A percentile compares a stretch with the other conserved stretches of the same genome.
phyloP scores from a whole-genome alignment of 2,329 filamentous ascomycete species.

The Calonectria henricotiae region DNA sequence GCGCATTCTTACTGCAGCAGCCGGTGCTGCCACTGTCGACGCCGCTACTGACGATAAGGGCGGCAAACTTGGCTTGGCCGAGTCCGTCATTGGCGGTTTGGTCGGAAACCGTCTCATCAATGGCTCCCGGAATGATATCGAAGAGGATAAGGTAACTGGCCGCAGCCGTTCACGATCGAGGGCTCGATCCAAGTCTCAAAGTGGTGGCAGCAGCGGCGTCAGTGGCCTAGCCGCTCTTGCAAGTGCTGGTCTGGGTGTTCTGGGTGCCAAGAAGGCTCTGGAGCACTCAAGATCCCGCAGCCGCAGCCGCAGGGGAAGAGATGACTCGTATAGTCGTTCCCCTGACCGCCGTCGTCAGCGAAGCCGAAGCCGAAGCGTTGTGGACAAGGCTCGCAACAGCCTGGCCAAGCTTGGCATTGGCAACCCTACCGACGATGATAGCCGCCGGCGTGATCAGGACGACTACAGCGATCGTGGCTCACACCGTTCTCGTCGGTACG shows the following conservation, averaged over 20 bases:
- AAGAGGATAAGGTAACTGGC: slow-evolving; percentile 72
- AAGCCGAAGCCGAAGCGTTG: slow-evolving; percentile 77
- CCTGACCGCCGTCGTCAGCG: slow-evolving; percentile 64
- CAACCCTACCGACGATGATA: slow-evolving; percentile 62
- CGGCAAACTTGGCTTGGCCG: slow-evolving; percentile 87
- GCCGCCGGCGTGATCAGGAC: slow-evolving; percentile 62
- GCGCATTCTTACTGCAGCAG: slow-evolving; percentile 90
- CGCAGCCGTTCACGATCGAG: slow-evolving; percentile 81
- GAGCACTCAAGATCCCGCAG: slow-evolving; percentile 71
- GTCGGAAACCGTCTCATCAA: slow-evolving; percentile 90
- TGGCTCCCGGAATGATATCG: slow-evolving; percentile 79
- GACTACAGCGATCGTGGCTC: slow-evolving; percentile 64
- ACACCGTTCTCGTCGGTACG: slow-evolving; percentile 61
- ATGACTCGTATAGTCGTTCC: slow-evolving; percentile 63
- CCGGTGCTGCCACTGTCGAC: slow-evolving; percentile 89
- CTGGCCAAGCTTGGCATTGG: slow-evolving; percentile 76
- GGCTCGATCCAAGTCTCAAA: slow-evolving; percentile 70
- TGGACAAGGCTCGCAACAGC: slow-evolving; percentile 74
- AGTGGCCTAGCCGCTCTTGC: slow-evolving; percentile 75
- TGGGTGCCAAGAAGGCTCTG: slow-evolving; percentile 75
- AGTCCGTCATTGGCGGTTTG: slow-evolving; percentile 91
- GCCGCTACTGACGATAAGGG: slow-evolving; percentile 81
- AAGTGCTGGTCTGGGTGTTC: slow-evolving; percentile 74
- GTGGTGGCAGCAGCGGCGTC: slow-evolving; percentile 59
- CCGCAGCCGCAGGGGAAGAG: slow-evolving; percentile 69